These are phyloP conservation scores for Allium cepa DNA, from an alignment of 106 monocot species.

Conservation along the genomic window DNA sequence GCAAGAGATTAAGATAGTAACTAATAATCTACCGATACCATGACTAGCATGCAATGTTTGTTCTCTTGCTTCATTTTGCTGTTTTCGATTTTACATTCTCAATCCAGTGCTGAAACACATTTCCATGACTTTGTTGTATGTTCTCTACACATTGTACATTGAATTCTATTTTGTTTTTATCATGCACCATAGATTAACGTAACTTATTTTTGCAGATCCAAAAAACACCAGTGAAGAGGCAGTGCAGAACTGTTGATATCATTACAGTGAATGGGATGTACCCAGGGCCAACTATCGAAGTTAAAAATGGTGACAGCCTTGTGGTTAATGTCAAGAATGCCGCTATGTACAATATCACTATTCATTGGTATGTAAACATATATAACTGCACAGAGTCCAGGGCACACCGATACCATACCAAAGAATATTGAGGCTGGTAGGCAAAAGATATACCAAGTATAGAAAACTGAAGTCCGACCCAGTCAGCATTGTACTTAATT, in stretches of 20 bases:
- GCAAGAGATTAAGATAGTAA: not conserved
- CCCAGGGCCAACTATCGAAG: conserved; percentile 56
- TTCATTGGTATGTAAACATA: conserved; percentile 44
- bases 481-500: too few species aligned
- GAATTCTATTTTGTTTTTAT: too few species aligned
- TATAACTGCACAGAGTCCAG: not conserved
- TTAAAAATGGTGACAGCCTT: conserved; percentile 49
- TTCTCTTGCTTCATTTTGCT: not conserved
- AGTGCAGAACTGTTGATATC: conserved; percentile 52
- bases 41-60: not conserved
- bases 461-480: too few species aligned
- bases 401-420: too few species aligned
- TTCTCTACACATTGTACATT: not conserved
- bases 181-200: not conserved
- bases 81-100: not conserved
- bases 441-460: too few species aligned
- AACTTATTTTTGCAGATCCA: conserved; percentile 25
- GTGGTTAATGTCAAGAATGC: conserved; percentile 47
- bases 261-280: conserved; percentile 64
- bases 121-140: not conserved
- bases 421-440: too few species aligned
- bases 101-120: not conserved
- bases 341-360: conserved; percentile 44
- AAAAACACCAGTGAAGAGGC: conserved; percentile 60
- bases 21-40: not conserved